Evolutionary conservation across 495 filamentous ascomycete species (phyloP).

Genomic region (Neurospora hispaniola): DNA sequence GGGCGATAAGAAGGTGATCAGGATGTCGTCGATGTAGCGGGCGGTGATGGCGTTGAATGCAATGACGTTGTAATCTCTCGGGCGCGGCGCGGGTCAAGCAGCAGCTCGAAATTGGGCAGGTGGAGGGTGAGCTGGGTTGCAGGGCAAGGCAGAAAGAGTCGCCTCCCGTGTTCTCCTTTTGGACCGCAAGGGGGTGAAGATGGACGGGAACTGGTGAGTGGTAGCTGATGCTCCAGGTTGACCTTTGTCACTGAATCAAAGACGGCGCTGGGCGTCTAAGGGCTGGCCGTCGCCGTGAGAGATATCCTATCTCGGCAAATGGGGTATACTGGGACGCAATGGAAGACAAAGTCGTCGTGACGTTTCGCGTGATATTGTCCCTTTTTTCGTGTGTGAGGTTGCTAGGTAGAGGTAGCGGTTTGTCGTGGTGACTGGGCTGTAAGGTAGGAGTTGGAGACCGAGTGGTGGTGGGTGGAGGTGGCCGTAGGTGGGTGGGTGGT

Average conservation of each 20-base stretch:
- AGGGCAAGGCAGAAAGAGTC: neutral
- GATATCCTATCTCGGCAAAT: neutral
- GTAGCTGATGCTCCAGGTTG: neutral
- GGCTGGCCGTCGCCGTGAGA: neutral
- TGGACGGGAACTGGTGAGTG: neutral
- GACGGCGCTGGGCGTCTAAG: neutral
- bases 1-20: neutral
- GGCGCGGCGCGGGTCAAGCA: slow-evolving; percentile 9
- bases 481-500: neutral
- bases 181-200: neutral
- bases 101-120: slow-evolving; percentile 20
- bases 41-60: slow-evolving; percentile 2
- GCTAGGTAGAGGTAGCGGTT: neutral
- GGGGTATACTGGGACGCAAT: neutral
- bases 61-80: slow-evolving; percentile 8
- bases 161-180: slow-evolving; percentile 1
- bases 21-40: neutral
- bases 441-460: neutral
- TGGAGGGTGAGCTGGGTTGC: slow-evolving; percentile 6
- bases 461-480: neutral
- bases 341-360: neutral
- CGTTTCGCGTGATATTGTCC: neutral
- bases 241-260: neutral
- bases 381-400: neutral
- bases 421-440: neutral